Evolutionary conservation across 2,329 filamentous ascomycete species (phyloP).

Genomic region (Ilyonectria destructans): DNA sequence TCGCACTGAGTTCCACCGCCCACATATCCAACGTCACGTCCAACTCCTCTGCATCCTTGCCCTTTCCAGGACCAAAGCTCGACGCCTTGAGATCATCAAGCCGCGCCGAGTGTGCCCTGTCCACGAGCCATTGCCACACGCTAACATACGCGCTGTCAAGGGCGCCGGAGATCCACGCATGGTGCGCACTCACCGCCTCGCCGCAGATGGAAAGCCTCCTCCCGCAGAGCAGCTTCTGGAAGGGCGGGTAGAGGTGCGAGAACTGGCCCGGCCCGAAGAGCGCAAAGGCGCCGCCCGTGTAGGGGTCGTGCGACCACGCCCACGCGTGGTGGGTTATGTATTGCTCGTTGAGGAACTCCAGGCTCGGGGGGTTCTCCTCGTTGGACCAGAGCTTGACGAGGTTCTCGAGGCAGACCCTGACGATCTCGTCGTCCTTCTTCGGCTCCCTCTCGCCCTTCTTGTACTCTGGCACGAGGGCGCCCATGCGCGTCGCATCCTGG

Average conservation of each 20-base stretch:
- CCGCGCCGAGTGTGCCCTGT: neutral
- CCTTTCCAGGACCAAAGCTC: constrained; percentile 21
- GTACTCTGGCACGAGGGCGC: constrained; percentile 33
- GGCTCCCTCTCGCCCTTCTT: neutral
- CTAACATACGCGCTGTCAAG: constrained; percentile 53
- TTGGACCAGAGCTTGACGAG: constrained; percentile 30
- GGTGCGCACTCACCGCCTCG: constrained; percentile 56
- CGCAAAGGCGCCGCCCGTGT: constrained; percentile 57
- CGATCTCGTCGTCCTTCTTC: constrained; percentile 10
- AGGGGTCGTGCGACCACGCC: constrained; percentile 57
- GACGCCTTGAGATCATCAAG: neutral
- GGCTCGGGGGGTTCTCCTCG: neutral
- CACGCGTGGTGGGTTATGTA: constrained; percentile 52
- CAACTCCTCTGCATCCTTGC: constrained; percentile 18
- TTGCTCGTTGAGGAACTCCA: constrained; percentile 25
- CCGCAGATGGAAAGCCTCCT: constrained; percentile 55
- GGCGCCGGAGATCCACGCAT: constrained; percentile 59
- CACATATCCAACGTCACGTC: constrained; percentile 8
- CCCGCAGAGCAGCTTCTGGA: constrained; percentile 47
- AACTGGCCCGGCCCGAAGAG: constrained; percentile 60
- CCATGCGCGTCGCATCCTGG: constrained; percentile 39
- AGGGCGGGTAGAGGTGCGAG: constrained; percentile 52
- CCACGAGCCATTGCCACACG: constrained; percentile 26
- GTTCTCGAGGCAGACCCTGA: constrained; percentile 33
- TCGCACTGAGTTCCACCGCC: neutral